phyloP scores from a whole-genome alignment of 169 alveolate species.

The Cryptosporidium felis region DNA sequence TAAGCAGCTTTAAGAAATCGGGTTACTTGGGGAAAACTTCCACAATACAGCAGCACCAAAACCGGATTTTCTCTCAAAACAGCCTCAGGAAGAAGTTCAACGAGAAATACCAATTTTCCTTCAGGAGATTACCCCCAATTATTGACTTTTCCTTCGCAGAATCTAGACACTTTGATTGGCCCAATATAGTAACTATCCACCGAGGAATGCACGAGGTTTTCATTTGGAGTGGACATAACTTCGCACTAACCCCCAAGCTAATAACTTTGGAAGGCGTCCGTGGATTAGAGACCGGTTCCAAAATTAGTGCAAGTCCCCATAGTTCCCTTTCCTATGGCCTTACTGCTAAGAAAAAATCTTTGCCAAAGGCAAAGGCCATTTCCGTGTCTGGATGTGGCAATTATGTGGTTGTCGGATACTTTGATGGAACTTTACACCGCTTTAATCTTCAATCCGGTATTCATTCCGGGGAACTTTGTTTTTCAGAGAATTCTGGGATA shows the following conservation, averaged over 20 bases:
- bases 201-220: constrained; percentile 78
- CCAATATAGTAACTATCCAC: constrained; percentile 79
- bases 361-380: constrained; percentile 82
- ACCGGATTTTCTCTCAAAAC: constrained; percentile 71
- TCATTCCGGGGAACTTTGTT: constrained; percentile 71
- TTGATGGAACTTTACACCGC: constrained; percentile 86
- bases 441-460: constrained; percentile 89
- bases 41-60: constrained; percentile 74
- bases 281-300: neutral
- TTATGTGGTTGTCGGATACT: constrained; percentile 91
- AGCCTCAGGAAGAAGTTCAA: constrained; percentile 66
- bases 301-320: constrained; percentile 9
- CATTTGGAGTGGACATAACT: constrained; percentile 81
- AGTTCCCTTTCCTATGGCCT: constrained; percentile 39
- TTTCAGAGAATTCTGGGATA: neutral
- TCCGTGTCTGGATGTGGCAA: constrained; percentile 92
- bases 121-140: constrained; percentile 69
- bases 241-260: constrained; percentile 24
- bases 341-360: constrained; percentile 10
- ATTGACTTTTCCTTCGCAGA: constrained; percentile 68
- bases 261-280: neutral
- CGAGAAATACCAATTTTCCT: constrained; percentile 28
- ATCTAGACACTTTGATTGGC: constrained; percentile 80
- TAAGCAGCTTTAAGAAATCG: constrained; percentile 47
- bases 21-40: constrained; percentile 74